A percentile compares a stretch with the other conserved stretches of the same genome.
These are phyloP conservation scores for Trichoderma sp. DNA, from an alignment of 2,329 filamentous ascomycete genomes.

Conservation along the genomic window DNA sequence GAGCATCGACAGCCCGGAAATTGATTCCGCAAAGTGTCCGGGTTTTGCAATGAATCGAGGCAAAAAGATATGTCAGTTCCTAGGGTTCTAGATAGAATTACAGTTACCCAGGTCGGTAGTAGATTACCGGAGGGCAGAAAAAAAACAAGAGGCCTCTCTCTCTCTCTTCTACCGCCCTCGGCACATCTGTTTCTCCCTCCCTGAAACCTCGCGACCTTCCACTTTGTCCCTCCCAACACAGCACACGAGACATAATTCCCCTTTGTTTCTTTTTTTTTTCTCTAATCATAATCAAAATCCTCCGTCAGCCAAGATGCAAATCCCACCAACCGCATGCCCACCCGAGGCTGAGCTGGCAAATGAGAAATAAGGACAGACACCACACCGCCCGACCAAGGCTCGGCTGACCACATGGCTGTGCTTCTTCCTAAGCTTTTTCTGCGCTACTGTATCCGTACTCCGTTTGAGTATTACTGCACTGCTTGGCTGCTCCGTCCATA, in stretches of 20 bases:
- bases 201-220: not conserved
- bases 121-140: not conserved
- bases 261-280: not conserved
- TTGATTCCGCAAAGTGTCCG: not conserved
- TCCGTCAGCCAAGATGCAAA: not conserved
- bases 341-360: constrained; percentile 4
- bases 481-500: not conserved
- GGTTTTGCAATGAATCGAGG: not conserved
- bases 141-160: not conserved
- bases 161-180: not conserved
- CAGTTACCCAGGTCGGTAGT: too few species aligned
- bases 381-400: constrained; percentile 1
- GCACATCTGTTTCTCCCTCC: constrained; percentile 11
- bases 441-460: not conserved
- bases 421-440: not conserved
- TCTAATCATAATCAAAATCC: not conserved
- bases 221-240: not conserved
- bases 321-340: not conserved
- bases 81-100: not conserved
- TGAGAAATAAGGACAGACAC: not conserved
- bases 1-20: not conserved
- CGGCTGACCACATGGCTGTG: constrained; percentile 10
- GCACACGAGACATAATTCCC: not conserved
- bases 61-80: not conserved
- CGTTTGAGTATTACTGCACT: not conserved